Evolutionary conservation across 148 eudicot genomes (phyloP).

Genomic region (Persicaria maculosa): DNA sequence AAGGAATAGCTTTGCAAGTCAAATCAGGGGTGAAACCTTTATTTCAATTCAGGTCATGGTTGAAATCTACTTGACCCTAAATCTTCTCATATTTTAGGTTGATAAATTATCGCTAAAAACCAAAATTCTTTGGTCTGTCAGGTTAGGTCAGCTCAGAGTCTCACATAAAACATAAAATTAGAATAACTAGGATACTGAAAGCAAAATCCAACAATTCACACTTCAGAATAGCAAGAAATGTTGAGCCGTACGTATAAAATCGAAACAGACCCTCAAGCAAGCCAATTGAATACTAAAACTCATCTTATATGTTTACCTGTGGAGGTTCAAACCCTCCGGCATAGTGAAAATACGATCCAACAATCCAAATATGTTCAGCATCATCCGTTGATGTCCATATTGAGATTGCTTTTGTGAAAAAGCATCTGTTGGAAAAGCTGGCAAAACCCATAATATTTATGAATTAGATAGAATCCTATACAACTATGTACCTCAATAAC

Average conservation of each 20-base stretch:
- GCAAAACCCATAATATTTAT: background rate
- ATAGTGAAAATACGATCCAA: slow-evolving; percentile 93
- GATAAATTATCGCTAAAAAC: too few relatives aligned
- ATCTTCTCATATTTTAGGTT: too few relatives aligned
- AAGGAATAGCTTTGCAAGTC: too few relatives aligned
- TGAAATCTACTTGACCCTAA: too few relatives aligned
- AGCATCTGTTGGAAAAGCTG: slow-evolving; percentile 98
- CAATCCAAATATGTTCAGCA: slow-evolving; percentile 83
- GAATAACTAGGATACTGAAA: background rate
- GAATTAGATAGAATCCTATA: background rate
- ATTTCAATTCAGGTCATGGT: too few relatives aligned
- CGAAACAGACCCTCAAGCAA: background rate
- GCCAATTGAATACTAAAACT: background rate
- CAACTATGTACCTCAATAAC: background rate
- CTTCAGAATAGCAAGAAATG: background rate
- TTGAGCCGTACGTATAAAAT: background rate
- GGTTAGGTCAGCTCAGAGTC: background rate
- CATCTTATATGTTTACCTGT: slow-evolving; percentile 39
- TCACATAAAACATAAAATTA: background rate
- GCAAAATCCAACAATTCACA: background rate
- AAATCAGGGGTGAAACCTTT: too few relatives aligned
- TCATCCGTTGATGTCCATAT: slow-evolving; percentile 97
- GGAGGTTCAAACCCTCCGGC: slow-evolving; percentile 97
- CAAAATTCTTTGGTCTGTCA: too few relatives aligned
- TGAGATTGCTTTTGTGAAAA: slow-evolving; percentile 93